A percentile compares a stretch with the other conserved stretches of the same genome.
Evolutionary conservation across 176 grass and related monocot species (phyloP).

Genomic region (Carex kokanica): DNA sequence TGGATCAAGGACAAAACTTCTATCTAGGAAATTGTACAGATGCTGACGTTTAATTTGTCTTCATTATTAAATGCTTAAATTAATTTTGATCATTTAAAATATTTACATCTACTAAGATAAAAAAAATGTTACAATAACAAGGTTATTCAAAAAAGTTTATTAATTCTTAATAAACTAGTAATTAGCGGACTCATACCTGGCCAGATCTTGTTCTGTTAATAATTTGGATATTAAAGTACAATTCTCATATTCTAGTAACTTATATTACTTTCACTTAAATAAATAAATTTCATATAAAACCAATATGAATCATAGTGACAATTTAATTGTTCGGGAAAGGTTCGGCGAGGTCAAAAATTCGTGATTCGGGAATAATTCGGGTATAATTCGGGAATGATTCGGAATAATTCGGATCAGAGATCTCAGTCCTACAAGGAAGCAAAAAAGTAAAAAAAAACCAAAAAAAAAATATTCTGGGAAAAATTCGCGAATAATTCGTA

Average conservation of each 20-base stretch:
- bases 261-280: too few species aligned
- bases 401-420: too few species aligned
- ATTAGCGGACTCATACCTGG: neutral
- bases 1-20: slow-evolving; percentile 7
- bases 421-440: too few species aligned
- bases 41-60: neutral
- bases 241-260: neutral
- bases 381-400: too few species aligned
- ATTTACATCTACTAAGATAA: neutral
- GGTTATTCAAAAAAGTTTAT: neutral
- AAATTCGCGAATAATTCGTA: too few species aligned
- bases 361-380: too few species aligned
- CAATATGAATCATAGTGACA: neutral
- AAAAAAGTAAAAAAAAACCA: too few species aligned
- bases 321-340: too few species aligned
- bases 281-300: too few species aligned
- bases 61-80: neutral
- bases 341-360: too few species aligned
- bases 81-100: neutral
- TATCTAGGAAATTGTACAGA: neutral
- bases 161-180: neutral
- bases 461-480: too few species aligned
- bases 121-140: neutral
- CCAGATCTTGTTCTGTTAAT: neutral
- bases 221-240: neutral